These are phyloP conservation scores for Eleusine coracana DNA, from an alignment of 176 grass and related monocot species.

Conservation along the genomic window DNA sequence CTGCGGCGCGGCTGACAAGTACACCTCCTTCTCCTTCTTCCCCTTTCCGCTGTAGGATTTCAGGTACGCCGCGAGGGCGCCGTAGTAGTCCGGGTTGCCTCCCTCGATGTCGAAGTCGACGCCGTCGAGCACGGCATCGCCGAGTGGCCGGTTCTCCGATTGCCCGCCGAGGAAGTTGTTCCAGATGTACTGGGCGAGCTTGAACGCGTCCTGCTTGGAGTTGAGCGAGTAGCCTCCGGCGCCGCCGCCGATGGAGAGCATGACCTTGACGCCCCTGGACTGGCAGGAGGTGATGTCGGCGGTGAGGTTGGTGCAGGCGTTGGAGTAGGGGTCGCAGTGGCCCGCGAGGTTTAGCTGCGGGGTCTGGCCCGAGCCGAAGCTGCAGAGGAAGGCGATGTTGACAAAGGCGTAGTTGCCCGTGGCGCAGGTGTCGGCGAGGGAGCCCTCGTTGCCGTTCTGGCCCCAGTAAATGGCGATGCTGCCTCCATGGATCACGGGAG, in stretches of 20 bases:
- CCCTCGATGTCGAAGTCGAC: slow-evolving; percentile 77
- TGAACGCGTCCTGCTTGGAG: slow-evolving; percentile 44
- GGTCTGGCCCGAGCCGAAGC: slow-evolving; percentile 53
- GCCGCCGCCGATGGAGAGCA: slow-evolving; percentile 73
- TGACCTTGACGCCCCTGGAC: slow-evolving; percentile 55
- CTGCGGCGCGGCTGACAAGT: slow-evolving; percentile 65
- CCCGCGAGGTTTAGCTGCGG: slow-evolving; percentile 67
- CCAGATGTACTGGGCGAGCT: slow-evolving; percentile 63
- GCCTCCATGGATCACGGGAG: slow-evolving; percentile 15
- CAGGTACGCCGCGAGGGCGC: slow-evolving; percentile 42
- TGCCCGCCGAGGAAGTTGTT: slow-evolving; percentile 56
- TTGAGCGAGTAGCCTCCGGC: slow-evolving; percentile 50
- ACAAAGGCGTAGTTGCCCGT: slow-evolving; percentile 61
- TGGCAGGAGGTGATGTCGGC: slow-evolving; percentile 57
- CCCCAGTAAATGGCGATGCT: slow-evolving; percentile 70
- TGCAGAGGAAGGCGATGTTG: slow-evolving; percentile 66
- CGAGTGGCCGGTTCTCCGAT: slow-evolving; percentile 44
- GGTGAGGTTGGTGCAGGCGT: slow-evolving; percentile 58
- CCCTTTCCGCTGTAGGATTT: not conserved
- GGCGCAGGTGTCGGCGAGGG: slow-evolving; percentile 58
- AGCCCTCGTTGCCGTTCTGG: slow-evolving; percentile 71
- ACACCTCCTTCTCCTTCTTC: slow-evolving; percentile 23
- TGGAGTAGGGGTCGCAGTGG: slow-evolving; percentile 62
- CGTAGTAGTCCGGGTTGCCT: slow-evolving; percentile 54
- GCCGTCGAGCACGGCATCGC: slow-evolving; percentile 53